Percentiles rank a stretch among this genome's conserved stretches.
phyloP scores from a whole-genome alignment of 1,139 yeast genomes.

The Saccharomycopsis crataegensis region DNA sequence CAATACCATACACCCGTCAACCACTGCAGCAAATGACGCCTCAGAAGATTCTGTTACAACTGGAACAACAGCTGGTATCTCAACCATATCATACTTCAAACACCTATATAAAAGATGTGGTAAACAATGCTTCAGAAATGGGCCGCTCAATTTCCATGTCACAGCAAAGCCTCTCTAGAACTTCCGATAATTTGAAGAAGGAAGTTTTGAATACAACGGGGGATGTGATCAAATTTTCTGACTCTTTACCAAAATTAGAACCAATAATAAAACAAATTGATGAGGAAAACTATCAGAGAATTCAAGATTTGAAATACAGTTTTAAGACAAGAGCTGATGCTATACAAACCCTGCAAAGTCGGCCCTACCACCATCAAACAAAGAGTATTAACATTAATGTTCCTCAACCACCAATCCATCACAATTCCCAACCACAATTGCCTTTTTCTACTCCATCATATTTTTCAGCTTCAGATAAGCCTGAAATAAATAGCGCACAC shows the following conservation, averaged over 20 bases:
- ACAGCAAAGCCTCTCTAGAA: constrained; percentile 17
- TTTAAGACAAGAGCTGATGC: constrained; percentile 22
- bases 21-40: constrained; percentile 14
- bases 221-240: constrained; percentile 23
- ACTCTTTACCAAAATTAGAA: constrained; percentile 23
- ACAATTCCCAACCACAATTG: constrained; percentile 12
- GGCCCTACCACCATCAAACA: too few relatives aligned
- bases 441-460: constrained; percentile 1
- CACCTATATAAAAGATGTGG: too few relatives aligned
- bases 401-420: neutral
- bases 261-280: constrained; percentile 21
- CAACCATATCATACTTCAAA: neutral
- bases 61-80: neutral
- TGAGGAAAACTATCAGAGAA: constrained; percentile 19
- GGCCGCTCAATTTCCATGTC: constrained; percentile 20
- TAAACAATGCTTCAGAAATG: constrained; percentile 2
- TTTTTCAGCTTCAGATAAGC: too few relatives aligned
- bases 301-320: constrained; percentile 21
- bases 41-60: neutral
- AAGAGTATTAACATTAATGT: neutral
- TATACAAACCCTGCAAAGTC: constrained; percentile 4
- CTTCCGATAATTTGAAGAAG: constrained; percentile 19
- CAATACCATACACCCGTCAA: neutral
- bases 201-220: constrained; percentile 21
- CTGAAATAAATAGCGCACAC: too few relatives aligned